Percentiles rank a stretch among this genome's conserved stretches.
Conservation (phyloP, 108 stramenopile species). For the Skeletonema costatum region DNA sequence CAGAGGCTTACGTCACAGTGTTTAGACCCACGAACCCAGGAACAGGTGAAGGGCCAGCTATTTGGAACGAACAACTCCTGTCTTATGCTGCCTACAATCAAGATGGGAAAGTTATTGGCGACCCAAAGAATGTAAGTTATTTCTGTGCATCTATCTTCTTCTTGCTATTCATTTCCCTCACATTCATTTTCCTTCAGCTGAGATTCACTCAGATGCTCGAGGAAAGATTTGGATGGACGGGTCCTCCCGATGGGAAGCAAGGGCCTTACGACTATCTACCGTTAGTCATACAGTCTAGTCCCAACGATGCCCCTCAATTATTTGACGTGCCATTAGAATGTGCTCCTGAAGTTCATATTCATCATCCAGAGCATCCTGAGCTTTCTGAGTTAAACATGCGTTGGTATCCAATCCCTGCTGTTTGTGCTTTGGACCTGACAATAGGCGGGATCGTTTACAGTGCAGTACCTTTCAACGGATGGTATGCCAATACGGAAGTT, state of each 20-base stretch:
- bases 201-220: conserved; percentile 22
- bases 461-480: conserved; percentile 45
- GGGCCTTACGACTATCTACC: conserved; percentile 15
- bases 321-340: conserved; percentile 26
- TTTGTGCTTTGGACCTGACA: conserved; percentile 24
- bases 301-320: neutral
- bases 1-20: conserved; percentile 47
- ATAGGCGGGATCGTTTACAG: conserved; percentile 42
- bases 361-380: conserved; percentile 13
- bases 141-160: neutral
- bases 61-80: conserved; percentile 51
- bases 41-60: conserved; percentile 22
- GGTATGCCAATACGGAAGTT: conserved; percentile 39
- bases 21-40: conserved; percentile 38
- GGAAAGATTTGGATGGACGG: conserved; percentile 17
- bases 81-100: conserved; percentile 29
- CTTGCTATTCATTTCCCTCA: neutral
- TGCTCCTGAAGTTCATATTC: conserved; percentile 16
- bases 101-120: conserved; percentile 30
- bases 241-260: conserved; percentile 2
- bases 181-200: neutral
- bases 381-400: conserved; percentile 1
- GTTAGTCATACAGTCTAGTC: conserved; percentile 1
- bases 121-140: conserved; percentile 21
- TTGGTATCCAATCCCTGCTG: conserved; percentile 21